A percentile compares a stretch with the other conserved stretches of the same genome.
phyloP scores from a whole-genome alignment of 2,329 filamentous ascomycete genomes.

The Cercospora sp. region DNA sequence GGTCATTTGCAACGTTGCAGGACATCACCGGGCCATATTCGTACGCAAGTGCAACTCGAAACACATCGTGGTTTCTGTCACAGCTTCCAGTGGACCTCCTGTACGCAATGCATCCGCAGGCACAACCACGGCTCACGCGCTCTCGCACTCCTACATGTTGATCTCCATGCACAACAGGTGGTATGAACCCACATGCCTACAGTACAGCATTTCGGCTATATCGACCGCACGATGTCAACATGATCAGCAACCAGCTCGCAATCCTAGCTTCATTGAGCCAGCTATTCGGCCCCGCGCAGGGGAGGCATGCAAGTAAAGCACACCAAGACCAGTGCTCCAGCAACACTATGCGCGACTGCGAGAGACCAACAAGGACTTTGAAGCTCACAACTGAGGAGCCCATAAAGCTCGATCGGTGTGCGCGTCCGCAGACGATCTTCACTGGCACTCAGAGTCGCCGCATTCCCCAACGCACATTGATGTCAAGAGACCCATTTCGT shows the following conservation, averaged over 20 bases:
- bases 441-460: not conserved
- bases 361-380: not conserved
- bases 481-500: not conserved
- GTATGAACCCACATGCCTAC: not conserved
- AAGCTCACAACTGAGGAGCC: not conserved
- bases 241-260: constrained; percentile 5
- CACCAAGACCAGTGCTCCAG: not conserved
- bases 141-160: not conserved
- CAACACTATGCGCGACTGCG: not conserved
- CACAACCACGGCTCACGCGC: not conserved
- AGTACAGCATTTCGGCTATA: not conserved
- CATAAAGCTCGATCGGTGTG: not conserved
- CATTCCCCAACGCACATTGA: not conserved
- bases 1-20: not conserved
- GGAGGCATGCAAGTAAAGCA: not conserved
- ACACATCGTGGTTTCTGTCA: not conserved
- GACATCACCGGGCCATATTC: not conserved
- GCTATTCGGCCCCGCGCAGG: constrained; percentile 1
- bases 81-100: not conserved
- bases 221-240: not conserved
- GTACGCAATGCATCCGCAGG: not conserved
- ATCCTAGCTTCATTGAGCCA: constrained; percentile 6
- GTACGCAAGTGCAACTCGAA: not conserved
- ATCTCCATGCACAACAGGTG: not conserved
- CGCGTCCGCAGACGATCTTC: not conserved